Conservation (phyloP, 495 filamentous ascomycete species). For the Penicillium flavigenum region DNA sequence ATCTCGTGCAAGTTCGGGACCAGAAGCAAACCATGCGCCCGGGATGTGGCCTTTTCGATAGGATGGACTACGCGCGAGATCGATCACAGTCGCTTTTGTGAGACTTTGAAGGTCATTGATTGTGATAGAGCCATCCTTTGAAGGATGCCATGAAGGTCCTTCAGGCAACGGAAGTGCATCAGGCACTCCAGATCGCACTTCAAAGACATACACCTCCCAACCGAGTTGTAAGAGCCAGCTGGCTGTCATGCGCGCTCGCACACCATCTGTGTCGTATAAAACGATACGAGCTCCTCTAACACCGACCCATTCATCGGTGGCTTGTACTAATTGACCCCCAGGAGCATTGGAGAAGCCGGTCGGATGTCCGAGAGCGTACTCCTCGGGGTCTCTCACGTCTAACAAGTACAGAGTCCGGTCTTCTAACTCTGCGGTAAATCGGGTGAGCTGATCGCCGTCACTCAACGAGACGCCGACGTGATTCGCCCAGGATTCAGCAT, state of each 20-base stretch:
- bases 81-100: slow-evolving; percentile 17
- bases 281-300: slow-evolving; percentile 28
- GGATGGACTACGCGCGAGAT: slow-evolving; percentile 28
- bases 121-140: slow-evolving; percentile 10
- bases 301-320: slow-evolving; percentile 31
- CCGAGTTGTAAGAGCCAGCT: slow-evolving; percentile 31
- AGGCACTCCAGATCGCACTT: slow-evolving; percentile 8
- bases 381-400: slow-evolving; percentile 29
- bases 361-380: slow-evolving; percentile 23
- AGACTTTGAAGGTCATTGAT: slow-evolving; percentile 11
- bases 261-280: slow-evolving; percentile 28
- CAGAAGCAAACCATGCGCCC: slow-evolving; percentile 29
- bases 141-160: slow-evolving; percentile 4
- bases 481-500: slow-evolving; percentile 22
- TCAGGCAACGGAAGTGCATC: neutral
- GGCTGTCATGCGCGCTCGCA: slow-evolving; percentile 27
- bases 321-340: slow-evolving; percentile 31
- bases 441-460: neutral
- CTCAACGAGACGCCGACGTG: slow-evolving; percentile 18
- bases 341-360: slow-evolving; percentile 28
- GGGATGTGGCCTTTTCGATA: slow-evolving; percentile 30
- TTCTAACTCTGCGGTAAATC: slow-evolving; percentile 14
- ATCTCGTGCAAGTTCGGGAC: slow-evolving; percentile 26
- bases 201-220: slow-evolving; percentile 28
- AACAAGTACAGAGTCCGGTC: slow-evolving; percentile 23